Evolutionary conservation across 164 flowering plant genomes (phyloP).

Genomic region (Magnolia officinalis): DNA sequence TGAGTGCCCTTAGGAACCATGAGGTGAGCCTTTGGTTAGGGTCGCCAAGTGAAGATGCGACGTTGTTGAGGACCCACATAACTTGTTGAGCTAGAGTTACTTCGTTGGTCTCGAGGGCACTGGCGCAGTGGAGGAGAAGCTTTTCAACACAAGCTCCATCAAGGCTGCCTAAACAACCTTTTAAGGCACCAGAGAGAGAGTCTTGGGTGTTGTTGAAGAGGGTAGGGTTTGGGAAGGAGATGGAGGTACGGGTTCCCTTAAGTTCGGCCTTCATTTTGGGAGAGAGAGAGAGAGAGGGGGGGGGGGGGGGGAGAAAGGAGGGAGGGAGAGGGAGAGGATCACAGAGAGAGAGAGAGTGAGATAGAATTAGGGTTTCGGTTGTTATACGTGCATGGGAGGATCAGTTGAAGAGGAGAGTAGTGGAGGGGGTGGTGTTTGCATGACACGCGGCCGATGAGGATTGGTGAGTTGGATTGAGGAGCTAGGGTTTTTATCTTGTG

Average conservation of each 20-base stretch:
- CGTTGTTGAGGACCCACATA: slow-evolving; percentile 92
- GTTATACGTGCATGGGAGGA: slow-evolving; percentile 31
- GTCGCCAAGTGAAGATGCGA: slow-evolving; percentile 63
- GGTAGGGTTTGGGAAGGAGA: slow-evolving; percentile 39
- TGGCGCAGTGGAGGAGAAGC: slow-evolving; percentile 75
- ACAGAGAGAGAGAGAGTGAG: slow-evolving; percentile 1
- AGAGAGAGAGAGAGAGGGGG: too few relatives aligned
- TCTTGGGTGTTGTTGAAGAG: slow-evolving; percentile 37
- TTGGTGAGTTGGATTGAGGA: slow-evolving; percentile 32
- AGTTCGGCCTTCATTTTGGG: slow-evolving; percentile 48
- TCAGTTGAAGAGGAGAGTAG: background rate
- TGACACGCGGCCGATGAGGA: slow-evolving; percentile 24
- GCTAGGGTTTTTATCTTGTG: slow-evolving; percentile 34
- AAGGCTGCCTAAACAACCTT: slow-evolving; percentile 65
- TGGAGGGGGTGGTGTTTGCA: slow-evolving; percentile 8
- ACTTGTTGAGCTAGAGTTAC: slow-evolving; percentile 82
- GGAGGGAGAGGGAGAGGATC: too few relatives aligned
- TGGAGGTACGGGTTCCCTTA: slow-evolving; percentile 28
- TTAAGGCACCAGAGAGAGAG: slow-evolving; percentile 47
- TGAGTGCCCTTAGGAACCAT: slow-evolving; percentile 62
- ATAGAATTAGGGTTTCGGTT: slow-evolving; percentile 13
- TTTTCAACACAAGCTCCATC: slow-evolving; percentile 81
- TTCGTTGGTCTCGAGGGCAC: slow-evolving; percentile 69
- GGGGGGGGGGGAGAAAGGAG: too few relatives aligned
- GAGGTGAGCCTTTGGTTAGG: slow-evolving; percentile 78